A percentile compares a stretch with the other conserved stretches of the same genome.
phyloP scores from a whole-genome alignment of 2,329 filamentous ascomycete genomes.

The Arthroderma uncinatum region DNA sequence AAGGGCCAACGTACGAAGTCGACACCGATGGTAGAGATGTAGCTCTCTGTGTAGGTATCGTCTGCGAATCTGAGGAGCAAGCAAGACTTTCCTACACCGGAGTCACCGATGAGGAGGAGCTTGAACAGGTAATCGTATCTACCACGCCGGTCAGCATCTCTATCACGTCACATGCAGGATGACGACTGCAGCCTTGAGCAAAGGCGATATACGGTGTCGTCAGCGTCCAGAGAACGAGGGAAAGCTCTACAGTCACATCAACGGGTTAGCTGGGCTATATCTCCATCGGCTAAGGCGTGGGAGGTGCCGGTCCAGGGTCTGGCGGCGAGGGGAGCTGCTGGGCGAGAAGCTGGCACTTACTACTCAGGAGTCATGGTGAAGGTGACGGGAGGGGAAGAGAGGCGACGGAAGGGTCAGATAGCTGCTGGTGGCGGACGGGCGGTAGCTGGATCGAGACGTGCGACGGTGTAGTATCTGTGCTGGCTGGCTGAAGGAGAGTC shows the following conservation, averaged over 20 bases:
- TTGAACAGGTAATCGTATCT: constrained; percentile 99
- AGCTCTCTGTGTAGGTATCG: constrained; percentile 98
- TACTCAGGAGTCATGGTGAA: constrained; percentile 41
- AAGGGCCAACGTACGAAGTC: constrained; percentile 66
- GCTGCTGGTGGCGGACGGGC: not conserved
- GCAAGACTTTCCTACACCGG: constrained; percentile 99
- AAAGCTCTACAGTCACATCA: not conserved
- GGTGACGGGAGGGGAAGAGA: constrained; percentile 1
- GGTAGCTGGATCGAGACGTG: not conserved
- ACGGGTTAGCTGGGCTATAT: not conserved
- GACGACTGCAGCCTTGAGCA: not conserved
- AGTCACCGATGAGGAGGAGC: constrained; percentile 99
- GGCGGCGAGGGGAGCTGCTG: not conserved
- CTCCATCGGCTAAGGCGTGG: not conserved
- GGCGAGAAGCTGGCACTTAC: constrained; percentile 23
- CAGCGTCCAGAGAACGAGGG: not conserved
- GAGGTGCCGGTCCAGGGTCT: not conserved
- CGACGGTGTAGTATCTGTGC: not conserved
- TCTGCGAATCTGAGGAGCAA: constrained; percentile 95
- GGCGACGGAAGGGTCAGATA: not conserved
- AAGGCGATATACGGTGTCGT: not conserved
- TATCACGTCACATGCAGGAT: not conserved
- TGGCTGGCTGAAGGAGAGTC: not conserved
- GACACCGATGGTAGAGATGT: constrained; percentile 98
- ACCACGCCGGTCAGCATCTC: constrained; percentile 11